Evolutionary conservation across 2,329 filamentous ascomycete genomes (phyloP).

Genomic region (Pyricularia grisea): DNA sequence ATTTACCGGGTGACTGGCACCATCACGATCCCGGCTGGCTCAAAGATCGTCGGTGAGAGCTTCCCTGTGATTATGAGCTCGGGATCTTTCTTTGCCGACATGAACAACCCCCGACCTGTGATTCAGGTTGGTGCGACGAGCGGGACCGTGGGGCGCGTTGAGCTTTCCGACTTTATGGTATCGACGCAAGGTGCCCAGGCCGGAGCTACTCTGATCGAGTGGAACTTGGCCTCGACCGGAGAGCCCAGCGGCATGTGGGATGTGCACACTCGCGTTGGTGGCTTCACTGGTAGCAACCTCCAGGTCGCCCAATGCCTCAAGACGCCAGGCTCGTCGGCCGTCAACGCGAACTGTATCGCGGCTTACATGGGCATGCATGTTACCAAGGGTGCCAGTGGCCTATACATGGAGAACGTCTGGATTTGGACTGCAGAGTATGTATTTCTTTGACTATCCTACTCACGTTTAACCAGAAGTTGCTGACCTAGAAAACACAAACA

Average conservation of each 20-base stretch:
- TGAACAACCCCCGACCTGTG: constrained; percentile 51
- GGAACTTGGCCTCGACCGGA: constrained; percentile 46
- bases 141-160: constrained; percentile 54
- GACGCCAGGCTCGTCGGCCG: constrained; percentile 20
- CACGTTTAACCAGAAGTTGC: neutral
- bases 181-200: constrained; percentile 54
- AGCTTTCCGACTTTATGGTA: constrained; percentile 66
- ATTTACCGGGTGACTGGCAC: constrained; percentile 41
- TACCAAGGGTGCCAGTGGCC: constrained; percentile 23
- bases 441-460: neutral
- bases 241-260: constrained; percentile 57
- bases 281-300: constrained; percentile 58
- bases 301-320: constrained; percentile 60
- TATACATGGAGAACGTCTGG: constrained; percentile 42
- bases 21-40: constrained; percentile 32
- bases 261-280: constrained; percentile 65
- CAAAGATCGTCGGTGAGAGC: constrained; percentile 48
- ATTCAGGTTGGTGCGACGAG: constrained; percentile 46
- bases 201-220: constrained; percentile 64
- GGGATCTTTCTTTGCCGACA: constrained; percentile 47
- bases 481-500: neutral
- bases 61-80: constrained; percentile 41
- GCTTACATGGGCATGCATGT: constrained; percentile 31
- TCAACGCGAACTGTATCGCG: constrained; percentile 24
- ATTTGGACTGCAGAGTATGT: constrained; percentile 32